Evolutionary conservation across 2,329 filamentous ascomycete genomes (phyloP), one percentile per base, ranked within the genome.

Genomic region (Beauveria sp.): DNA sequence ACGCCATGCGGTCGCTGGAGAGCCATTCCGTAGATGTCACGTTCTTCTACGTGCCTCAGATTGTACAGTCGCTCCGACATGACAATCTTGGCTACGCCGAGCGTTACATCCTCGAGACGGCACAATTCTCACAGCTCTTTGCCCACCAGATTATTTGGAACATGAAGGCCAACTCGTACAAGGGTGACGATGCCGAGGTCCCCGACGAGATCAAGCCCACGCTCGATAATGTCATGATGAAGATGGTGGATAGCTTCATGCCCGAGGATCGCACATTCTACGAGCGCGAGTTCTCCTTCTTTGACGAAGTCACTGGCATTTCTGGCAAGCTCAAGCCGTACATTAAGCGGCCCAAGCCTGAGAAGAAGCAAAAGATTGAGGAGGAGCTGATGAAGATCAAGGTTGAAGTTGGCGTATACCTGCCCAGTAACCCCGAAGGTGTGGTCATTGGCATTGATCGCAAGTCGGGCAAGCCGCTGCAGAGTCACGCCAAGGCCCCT

Each of bases 101-200:
- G 74, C 85, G 93, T 50, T 99, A 97, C 71, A 98, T 99, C 60
- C 81, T 98, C 18, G 95, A 99, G 76, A 97, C 96, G 0, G 95
- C 93, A 1, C 93, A 96, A 68, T 93, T 96, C 70, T 98, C 95
- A n/a, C 95, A 98, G 73, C 78, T 98, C 9, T 99, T 99, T 74
- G 93, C 96, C 2, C 96, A 99, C 73, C 95, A 99, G 70, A 98
- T 99, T 67, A 99, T 99, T 71, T 99, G 96, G 95, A 99, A 99
- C 73, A 99, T 99, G 89, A 99, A 98, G 73, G 95, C 95, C 38
- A 99, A 99, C 73, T 90, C 93, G 1, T 99, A 90, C 81, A 99
- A 97, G 73, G 96, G 99, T 66, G 93, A 99, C 69, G 91, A 97
- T 67, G 93, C 89, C 16, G 86, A 89, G 68, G 84, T 96, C 65